These are phyloP conservation scores for Cyclostephanos invisitatus DNA, from an alignment of 108 stramenopile genomes.

Conservation along the genomic window DNA sequence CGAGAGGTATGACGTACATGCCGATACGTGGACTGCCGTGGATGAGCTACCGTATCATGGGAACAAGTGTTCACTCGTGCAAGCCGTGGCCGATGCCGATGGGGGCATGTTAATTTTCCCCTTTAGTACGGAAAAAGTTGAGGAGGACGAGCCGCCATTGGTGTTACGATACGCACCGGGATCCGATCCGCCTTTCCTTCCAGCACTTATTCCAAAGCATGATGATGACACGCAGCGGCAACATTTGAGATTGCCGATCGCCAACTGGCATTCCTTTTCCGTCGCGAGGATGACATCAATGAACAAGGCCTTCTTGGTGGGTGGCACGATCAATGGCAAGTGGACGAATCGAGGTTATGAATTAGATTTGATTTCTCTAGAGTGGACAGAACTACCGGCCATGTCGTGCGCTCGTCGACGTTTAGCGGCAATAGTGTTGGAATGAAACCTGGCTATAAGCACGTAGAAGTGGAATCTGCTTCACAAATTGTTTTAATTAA, in stretches of 20 bases:
- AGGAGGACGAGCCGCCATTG: neutral
- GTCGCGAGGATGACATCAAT: conserved; percentile 14
- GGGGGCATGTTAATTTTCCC: conserved; percentile 35
- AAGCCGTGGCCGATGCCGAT: conserved; percentile 24
- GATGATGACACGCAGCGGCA: neutral
- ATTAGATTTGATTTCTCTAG: conserved; percentile 33
- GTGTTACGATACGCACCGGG: conserved; percentile 31
- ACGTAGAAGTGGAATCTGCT: neutral
- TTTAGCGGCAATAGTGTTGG: conserved; percentile 24
- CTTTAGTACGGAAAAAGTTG: conserved; percentile 1
- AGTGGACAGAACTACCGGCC: conserved; percentile 36
- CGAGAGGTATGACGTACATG: conserved; percentile 25
- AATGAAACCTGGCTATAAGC: neutral
- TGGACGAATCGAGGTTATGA: conserved; percentile 39
- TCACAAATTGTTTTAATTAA: too few relatives aligned
- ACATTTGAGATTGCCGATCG: conserved; percentile 21
- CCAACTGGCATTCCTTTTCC: conserved; percentile 36
- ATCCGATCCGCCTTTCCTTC: conserved; percentile 16
- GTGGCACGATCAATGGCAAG: conserved; percentile 41
- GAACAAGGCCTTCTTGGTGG: conserved; percentile 22
- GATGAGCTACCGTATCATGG: conserved; percentile 23
- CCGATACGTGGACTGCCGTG: conserved; percentile 20
- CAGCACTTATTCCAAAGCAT: conserved; percentile 8
- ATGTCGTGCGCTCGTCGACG: conserved; percentile 32
- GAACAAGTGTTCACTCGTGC: conserved; percentile 24